Evolutionary conservation across 2,329 filamentous ascomycete species (phyloP).

Genomic region (Aspergillus sp.): DNA sequence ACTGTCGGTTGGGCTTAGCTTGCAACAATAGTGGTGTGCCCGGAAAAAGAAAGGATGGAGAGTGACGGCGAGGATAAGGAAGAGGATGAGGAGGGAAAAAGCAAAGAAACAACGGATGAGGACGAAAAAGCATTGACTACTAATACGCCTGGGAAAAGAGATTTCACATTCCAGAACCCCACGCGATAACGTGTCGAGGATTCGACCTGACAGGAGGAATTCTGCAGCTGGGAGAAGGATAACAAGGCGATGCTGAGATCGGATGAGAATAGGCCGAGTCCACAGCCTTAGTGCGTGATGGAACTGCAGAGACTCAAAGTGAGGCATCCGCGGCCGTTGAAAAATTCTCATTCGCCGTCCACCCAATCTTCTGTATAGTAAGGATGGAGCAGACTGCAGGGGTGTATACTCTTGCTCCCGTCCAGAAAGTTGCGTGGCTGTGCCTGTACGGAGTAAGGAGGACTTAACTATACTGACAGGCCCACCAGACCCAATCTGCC

Average conservation of each 20-base stretch:
- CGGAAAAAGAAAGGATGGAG: slow-evolving; percentile 9
- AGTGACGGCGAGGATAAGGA: slow-evolving; percentile 9
- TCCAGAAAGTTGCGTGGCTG: slow-evolving; percentile 16
- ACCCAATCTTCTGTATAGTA: background rate
- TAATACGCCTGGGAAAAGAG: background rate
- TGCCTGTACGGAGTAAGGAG: slow-evolving; percentile 25
- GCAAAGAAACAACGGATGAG: slow-evolving; percentile 9
- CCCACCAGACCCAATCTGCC: background rate
- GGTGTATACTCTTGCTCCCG: background rate
- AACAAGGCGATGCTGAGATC: slow-evolving; percentile 3
- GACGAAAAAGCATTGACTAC: slow-evolving; percentile 9
- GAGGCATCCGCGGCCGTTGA: slow-evolving; percentile 10
- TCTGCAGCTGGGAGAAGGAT: background rate
- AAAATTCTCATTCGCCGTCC: slow-evolving; percentile 10
- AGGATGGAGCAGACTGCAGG: background rate
- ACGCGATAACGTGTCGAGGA: slow-evolving; percentile 22
- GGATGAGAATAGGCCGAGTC: slow-evolving; percentile 7
- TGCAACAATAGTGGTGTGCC: slow-evolving; percentile 8
- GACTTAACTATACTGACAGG: background rate
- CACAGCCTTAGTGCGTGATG: background rate
- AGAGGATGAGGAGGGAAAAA: slow-evolving; percentile 21
- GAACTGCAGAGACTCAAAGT: slow-evolving; percentile 3
- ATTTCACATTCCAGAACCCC: slow-evolving; percentile 16
- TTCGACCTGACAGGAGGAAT: slow-evolving; percentile 7
- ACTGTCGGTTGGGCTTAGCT: slow-evolving; percentile 7